Conservation (phyloP, 345 rosid genomes). For the Microcos paniculata region DNA sequence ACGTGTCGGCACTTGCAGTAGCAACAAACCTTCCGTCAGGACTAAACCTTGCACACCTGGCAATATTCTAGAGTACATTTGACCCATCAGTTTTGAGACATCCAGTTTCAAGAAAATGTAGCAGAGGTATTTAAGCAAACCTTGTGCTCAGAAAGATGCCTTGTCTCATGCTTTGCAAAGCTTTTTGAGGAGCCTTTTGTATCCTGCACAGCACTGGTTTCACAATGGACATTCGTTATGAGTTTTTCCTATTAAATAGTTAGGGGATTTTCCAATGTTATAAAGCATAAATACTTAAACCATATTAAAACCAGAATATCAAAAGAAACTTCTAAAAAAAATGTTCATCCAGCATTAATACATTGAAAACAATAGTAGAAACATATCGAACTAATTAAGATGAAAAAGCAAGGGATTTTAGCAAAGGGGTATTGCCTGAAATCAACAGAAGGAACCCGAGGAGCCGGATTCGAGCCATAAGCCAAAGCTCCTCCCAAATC, state of each 20-base stretch:
- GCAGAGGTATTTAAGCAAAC: neutral
- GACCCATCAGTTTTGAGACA: constrained; percentile 16
- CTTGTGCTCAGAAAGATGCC: constrained; percentile 26
- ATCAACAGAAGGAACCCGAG: constrained; percentile 54
- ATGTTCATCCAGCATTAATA: neutral
- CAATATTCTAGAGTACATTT: constrained; percentile 54
- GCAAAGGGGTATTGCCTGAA: constrained; percentile 45
- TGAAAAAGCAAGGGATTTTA: neutral
- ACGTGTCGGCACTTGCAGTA: constrained; percentile 84
- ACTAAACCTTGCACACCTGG: constrained; percentile 90
- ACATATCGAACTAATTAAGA: neutral
- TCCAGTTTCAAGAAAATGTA: neutral
- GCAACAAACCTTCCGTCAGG: constrained; percentile 82
- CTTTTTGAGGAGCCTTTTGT: constrained; percentile 60
- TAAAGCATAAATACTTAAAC: neutral
- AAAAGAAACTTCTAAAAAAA: neutral
- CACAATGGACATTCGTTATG: constrained; percentile 8
- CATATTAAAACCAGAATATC: neutral
- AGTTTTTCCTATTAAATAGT: neutral
- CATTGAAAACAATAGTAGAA: neutral
- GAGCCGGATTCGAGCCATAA: constrained; percentile 49
- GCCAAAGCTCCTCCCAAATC: constrained; percentile 37
- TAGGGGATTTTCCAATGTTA: neutral
- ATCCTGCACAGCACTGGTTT: constrained; percentile 50
- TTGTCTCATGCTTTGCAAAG: constrained; percentile 59